These are phyloP conservation scores for Theileria luwenshuni DNA, from an alignment of 169 alveolate genomes.

Conservation along the genomic window DNA sequence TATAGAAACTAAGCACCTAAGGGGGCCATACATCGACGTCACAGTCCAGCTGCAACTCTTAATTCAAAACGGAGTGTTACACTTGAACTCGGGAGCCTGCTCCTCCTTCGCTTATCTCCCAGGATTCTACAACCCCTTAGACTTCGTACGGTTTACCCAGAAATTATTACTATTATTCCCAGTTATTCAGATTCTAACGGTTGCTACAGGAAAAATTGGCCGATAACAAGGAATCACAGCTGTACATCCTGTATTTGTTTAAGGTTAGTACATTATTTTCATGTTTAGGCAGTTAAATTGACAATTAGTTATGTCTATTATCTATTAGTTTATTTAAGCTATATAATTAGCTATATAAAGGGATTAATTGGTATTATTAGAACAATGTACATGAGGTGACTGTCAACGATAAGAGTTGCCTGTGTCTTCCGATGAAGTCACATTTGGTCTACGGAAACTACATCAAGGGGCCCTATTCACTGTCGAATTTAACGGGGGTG, in stretches of 20 bases:
- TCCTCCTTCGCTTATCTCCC: constrained; percentile 62
- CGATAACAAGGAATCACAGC: constrained; percentile 44
- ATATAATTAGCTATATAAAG: too few species aligned
- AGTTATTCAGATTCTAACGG: neutral
- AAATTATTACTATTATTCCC: neutral
- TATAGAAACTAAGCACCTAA: constrained; percentile 33
- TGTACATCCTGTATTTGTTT: constrained; percentile 57
- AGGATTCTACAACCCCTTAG: constrained; percentile 66
- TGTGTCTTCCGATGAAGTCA: constrained; percentile 54
- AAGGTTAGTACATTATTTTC: constrained; percentile 19
- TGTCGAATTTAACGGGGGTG: constrained; percentile 22
- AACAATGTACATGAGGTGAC: constrained; percentile 67
- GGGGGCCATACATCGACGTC: constrained; percentile 65
- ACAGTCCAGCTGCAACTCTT: constrained; percentile 65
- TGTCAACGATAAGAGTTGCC: constrained; percentile 32
- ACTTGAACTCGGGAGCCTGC: constrained; percentile 34
- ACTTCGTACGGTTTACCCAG: constrained; percentile 31
- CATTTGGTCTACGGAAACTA: constrained; percentile 65
- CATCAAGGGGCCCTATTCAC: constrained; percentile 61
- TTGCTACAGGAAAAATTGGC: neutral
- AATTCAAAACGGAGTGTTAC: constrained; percentile 50
- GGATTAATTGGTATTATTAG: constrained; percentile 15
- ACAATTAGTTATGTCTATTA: neutral
- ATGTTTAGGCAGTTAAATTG: too few species aligned
- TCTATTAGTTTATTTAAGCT: too few species aligned